phyloP scores from a whole-genome alignment of 495 filamentous ascomycete species.

The Choiromyces venosus region DNA sequence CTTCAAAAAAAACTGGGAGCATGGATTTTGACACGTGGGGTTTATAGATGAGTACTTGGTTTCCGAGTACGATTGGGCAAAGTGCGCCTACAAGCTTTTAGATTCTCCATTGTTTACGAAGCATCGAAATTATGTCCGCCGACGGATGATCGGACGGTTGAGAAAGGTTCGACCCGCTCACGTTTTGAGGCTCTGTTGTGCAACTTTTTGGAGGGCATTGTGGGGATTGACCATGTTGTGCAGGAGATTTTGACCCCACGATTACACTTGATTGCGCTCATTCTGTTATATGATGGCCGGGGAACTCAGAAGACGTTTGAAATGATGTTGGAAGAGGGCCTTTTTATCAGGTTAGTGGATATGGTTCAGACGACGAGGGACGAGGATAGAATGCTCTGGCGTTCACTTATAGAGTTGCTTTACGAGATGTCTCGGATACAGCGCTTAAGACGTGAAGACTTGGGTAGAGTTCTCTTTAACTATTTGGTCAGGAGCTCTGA shows the following conservation, averaged over 20 bases:
- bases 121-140: slow-evolving; percentile 81
- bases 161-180: slow-evolving; percentile 58
- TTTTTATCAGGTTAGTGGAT: slow-evolving; percentile 75
- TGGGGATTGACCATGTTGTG: slow-evolving; percentile 22
- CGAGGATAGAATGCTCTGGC: slow-evolving; percentile 67
- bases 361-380: slow-evolving; percentile 62
- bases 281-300: slow-evolving; percentile 86
- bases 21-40: slow-evolving; percentile 12
- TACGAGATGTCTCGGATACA: slow-evolving; percentile 98
- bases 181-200: background rate
- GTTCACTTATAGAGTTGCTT: slow-evolving; percentile 75
- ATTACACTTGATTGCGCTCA: slow-evolving; percentile 74
- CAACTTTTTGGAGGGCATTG: background rate
- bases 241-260: slow-evolving; percentile 69
- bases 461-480: slow-evolving; percentile 50
- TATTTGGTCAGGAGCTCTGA: slow-evolving; percentile 24
- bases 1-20: slow-evolving; percentile 14
- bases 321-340: slow-evolving; percentile 79
- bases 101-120: slow-evolving; percentile 65
- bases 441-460: slow-evolving; percentile 66
- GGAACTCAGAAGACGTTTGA: slow-evolving; percentile 71
- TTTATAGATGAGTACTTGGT: slow-evolving; percentile 67
- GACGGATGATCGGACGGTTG: slow-evolving; percentile 85
- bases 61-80: slow-evolving; percentile 78
- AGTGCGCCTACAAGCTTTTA: slow-evolving; percentile 75